phyloP scores from a whole-genome alignment of 2,329 filamentous ascomycete genomes.

The Venturia pyrina region DNA sequence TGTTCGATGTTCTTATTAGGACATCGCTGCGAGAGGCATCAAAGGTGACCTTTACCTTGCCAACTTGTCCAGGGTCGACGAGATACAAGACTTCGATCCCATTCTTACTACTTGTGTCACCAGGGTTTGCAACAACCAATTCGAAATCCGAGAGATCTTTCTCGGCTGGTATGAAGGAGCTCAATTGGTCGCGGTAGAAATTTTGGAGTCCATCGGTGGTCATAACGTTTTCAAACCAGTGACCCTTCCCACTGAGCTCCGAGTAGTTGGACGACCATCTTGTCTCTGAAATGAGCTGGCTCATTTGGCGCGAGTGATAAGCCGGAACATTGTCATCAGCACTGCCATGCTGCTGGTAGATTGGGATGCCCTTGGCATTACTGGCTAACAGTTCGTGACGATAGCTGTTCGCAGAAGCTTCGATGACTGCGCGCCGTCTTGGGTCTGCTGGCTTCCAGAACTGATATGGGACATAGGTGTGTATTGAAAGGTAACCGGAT shows the following conservation, averaged over 20 bases:
- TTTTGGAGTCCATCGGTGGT: slow-evolving; percentile 37
- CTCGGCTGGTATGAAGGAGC: slow-evolving; percentile 14
- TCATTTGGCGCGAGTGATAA: slow-evolving; percentile 47
- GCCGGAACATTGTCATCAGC: slow-evolving; percentile 49
- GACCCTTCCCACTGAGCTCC: slow-evolving; percentile 39
- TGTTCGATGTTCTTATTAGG: slow-evolving; percentile 28
- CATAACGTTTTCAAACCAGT: slow-evolving; percentile 48
- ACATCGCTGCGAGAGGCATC: background rate
- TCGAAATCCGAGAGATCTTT: slow-evolving; percentile 30
- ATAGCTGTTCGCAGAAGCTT: slow-evolving; percentile 41
- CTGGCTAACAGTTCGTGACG: slow-evolving; percentile 44
- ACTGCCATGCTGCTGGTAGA: slow-evolving; percentile 47
- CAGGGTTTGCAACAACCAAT: slow-evolving; percentile 41
- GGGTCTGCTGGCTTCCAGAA: slow-evolving; percentile 47
- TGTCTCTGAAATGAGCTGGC: slow-evolving; percentile 36
- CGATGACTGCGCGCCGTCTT: slow-evolving; percentile 36
- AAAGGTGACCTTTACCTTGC: slow-evolving; percentile 34
- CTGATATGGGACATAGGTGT: slow-evolving; percentile 48
- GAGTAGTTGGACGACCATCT: slow-evolving; percentile 35
- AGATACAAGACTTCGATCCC: slow-evolving; percentile 42
- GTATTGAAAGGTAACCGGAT: slow-evolving; percentile 49
- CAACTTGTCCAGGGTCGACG: slow-evolving; percentile 39
- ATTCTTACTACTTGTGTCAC: slow-evolving; percentile 41
- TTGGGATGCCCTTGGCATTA: slow-evolving; percentile 42
- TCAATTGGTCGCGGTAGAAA: slow-evolving; percentile 36